Evolutionary conservation across 2,329 filamentous ascomycete genomes (phyloP).

Genomic region (Cladorrhinum sp.): DNA sequence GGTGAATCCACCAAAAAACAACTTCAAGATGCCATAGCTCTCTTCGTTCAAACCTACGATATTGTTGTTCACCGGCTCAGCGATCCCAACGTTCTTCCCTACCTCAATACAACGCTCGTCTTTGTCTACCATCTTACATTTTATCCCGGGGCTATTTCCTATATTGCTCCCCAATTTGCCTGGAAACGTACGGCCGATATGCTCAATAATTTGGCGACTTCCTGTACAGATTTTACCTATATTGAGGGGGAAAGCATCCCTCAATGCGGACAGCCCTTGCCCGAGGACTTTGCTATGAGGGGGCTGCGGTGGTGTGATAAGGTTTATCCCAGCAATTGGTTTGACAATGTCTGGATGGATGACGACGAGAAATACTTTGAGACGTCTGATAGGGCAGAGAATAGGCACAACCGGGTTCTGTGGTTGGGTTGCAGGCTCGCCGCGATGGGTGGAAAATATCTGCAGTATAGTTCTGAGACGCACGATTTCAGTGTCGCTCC

Average conservation of each 20-base stretch:
- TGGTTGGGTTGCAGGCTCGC: too few species aligned
- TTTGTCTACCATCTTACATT: slow-evolving; percentile 51
- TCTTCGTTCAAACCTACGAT: slow-evolving; percentile 44
- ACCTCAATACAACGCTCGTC: slow-evolving; percentile 59
- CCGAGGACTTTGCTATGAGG: slow-evolving; percentile 66
- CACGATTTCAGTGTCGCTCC: too few species aligned
- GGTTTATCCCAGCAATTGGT: slow-evolving; percentile 60
- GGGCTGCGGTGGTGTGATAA: slow-evolving; percentile 59
- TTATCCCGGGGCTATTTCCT: slow-evolving; percentile 41
- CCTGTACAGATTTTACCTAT: slow-evolving; percentile 30
- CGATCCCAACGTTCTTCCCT: slow-evolving; percentile 59
- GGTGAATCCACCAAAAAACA: too few species aligned
- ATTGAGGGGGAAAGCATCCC: slow-evolving; percentile 48
- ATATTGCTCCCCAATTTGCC: slow-evolving; percentile 41
- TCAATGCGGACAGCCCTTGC: slow-evolving; percentile 51
- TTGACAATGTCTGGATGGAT: too few species aligned
- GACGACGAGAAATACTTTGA: too few species aligned
- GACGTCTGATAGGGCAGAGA: too few species aligned
- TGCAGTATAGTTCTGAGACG: too few species aligned
- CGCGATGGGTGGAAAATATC: too few species aligned
- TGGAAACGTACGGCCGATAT: slow-evolving; percentile 39
- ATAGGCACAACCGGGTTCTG: too few species aligned
- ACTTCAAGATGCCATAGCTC: slow-evolving; percentile 29
- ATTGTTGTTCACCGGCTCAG: slow-evolving; percentile 50
- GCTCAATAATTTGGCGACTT: slow-evolving; percentile 35